Conservation (phyloP, 495 filamentous ascomycete genomes). For the Lichina pygmaea region DNA sequence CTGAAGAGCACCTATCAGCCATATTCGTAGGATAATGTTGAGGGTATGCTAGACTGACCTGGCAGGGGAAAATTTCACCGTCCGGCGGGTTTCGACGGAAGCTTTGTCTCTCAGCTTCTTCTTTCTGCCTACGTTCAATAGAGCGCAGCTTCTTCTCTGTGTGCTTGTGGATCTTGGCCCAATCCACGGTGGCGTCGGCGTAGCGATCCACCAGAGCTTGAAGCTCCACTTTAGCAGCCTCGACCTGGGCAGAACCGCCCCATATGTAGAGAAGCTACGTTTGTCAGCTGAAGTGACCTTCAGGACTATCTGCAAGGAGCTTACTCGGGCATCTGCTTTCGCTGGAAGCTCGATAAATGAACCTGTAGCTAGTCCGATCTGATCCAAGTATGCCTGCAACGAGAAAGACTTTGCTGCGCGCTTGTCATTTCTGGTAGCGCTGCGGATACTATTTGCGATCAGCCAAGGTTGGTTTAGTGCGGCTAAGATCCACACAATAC, state of each 20-base stretch:
- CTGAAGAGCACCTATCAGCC: slow-evolving; percentile 7
- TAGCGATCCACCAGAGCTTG: background rate
- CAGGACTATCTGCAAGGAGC: background rate
- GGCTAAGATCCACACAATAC: background rate
- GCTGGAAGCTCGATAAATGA: slow-evolving; percentile 9
- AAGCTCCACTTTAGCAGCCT: slow-evolving; percentile 4
- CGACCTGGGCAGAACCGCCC: slow-evolving; percentile 3
- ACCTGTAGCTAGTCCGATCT: slow-evolving; percentile 7
- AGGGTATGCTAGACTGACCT: background rate
- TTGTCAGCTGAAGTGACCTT: background rate
- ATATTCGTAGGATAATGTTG: background rate
- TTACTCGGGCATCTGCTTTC: slow-evolving; percentile 4
- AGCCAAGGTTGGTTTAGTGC: too few species aligned
- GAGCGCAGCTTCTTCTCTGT: slow-evolving; percentile 4
- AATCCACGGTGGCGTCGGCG: background rate
- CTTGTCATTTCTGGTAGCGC: too few species aligned
- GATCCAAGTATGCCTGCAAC: slow-evolving; percentile 3
- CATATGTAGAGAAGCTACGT: slow-evolving; percentile 6
- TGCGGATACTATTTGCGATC: too few species aligned
- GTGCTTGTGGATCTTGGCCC: background rate
- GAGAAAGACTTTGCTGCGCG: background rate
- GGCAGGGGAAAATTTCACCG: slow-evolving; percentile 3
- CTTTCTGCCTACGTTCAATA: slow-evolving; percentile 6
- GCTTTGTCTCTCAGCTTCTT: slow-evolving; percentile 7
- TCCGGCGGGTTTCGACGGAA: slow-evolving; percentile 12